phyloP scores from a whole-genome alignment of 2,329 filamentous ascomycete genomes.

The Teratosphaeria viscida region DNA sequence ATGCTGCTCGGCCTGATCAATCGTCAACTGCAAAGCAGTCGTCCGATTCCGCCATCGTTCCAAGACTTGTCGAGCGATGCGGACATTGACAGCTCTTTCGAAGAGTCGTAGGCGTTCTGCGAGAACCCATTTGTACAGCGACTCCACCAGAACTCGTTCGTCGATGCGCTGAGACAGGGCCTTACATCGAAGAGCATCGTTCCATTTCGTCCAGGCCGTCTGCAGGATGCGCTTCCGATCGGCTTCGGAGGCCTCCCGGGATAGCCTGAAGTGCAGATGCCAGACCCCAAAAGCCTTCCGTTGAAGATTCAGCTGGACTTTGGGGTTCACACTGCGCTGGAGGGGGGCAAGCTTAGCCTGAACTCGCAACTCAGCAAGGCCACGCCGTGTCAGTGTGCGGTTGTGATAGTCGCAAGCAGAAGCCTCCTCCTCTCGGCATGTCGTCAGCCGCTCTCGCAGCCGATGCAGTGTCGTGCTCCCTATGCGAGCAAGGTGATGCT shows the following conservation, averaged over 20 bases:
- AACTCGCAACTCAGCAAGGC: not conserved
- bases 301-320: constrained; percentile 36
- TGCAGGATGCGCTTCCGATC: constrained; percentile 44
- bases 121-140: constrained; percentile 53
- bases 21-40: constrained; percentile 5
- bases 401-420: not conserved
- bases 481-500: not conserved
- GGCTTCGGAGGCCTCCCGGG: constrained; percentile 36
- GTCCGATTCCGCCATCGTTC: constrained; percentile 7
- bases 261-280: constrained; percentile 29
- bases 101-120: constrained; percentile 35
- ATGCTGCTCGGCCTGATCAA: constrained; percentile 9
- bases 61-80: constrained; percentile 13
- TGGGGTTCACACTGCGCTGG: constrained; percentile 26
- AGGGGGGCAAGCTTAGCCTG: constrained; percentile 4
- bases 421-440: not conserved
- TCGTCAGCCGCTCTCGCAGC: not conserved
- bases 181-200: constrained; percentile 47
- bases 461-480: not conserved
- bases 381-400: not conserved
- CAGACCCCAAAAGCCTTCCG: constrained; percentile 40
- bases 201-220: constrained; percentile 52
- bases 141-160: constrained; percentile 44
- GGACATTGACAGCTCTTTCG: constrained; percentile 24
- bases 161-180: constrained; percentile 44